phyloP scores from a whole-genome alignment of 2,329 filamentous ascomycete genomes.

The Pseudogymnoascus verrucosus region DNA sequence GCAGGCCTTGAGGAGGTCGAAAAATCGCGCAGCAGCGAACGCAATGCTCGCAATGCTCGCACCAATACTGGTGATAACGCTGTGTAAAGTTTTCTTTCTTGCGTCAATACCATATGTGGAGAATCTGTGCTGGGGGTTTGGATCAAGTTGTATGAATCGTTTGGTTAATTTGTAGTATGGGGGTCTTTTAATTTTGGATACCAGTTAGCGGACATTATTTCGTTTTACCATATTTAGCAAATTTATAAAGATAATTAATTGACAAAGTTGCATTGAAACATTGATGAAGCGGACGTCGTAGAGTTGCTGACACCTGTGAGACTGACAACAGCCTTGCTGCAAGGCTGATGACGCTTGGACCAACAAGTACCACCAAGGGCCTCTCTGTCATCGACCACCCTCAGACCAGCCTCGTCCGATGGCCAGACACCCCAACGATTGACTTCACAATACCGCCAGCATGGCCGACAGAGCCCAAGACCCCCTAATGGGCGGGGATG shows the following conservation, averaged over 20 bases:
- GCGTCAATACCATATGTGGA: not conserved
- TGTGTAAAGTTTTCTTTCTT: not conserved
- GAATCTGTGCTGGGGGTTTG: not conserved
- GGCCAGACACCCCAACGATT: not conserved
- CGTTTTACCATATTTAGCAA: not conserved
- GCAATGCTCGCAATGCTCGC: not conserved
- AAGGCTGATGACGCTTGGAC: constrained; percentile 6
- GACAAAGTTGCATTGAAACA: not conserved
- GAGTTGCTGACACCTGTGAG: not conserved
- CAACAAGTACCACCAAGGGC: not conserved
- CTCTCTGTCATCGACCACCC: not conserved
- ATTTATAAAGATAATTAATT: not conserved
- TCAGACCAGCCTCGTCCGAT: not conserved
- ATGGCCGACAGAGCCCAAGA: constrained; percentile 25
- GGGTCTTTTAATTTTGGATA: not conserved
- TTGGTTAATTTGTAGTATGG: not conserved
- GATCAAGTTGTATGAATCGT: not conserved
- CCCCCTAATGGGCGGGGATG: constrained; percentile 21
- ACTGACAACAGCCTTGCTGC: constrained; percentile 1
- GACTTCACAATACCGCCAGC: constrained; percentile 6
- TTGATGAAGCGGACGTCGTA: not conserved
- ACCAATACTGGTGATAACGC: not conserved
- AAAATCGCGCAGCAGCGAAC: not conserved
- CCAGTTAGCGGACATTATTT: not conserved
- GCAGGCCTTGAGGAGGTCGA: not conserved